A percentile compares a stretch with the other conserved stretches of the same genome.
Conservation (phyloP, 2,329 filamentous ascomycete species). For the Xylariaceae sp. region DNA sequence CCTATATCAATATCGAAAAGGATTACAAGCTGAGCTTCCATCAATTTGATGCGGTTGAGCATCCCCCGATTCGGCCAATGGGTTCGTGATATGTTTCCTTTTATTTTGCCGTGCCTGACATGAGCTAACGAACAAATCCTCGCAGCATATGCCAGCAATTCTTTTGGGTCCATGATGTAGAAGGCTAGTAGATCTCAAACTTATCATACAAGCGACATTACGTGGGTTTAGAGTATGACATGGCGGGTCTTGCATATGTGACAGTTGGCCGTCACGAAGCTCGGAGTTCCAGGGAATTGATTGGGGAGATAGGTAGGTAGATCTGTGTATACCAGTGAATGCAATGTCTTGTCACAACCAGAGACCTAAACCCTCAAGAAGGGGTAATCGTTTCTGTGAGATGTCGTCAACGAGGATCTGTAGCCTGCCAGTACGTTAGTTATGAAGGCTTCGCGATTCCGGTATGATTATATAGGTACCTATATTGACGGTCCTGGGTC, state of each 20-base stretch:
- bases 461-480: background rate
- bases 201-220: conserved; percentile 23
- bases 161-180: conserved; percentile 74
- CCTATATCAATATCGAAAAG: conserved; percentile 93
- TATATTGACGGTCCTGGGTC: background rate
- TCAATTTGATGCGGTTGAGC: conserved; percentile 93
- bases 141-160: conserved; percentile 79
- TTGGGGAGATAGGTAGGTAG: conserved; percentile 19
- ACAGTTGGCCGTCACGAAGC: conserved; percentile 30
- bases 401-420: conserved; percentile 1
- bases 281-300: conserved; percentile 32
- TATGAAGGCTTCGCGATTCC: background rate
- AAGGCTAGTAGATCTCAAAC: conserved; percentile 18
- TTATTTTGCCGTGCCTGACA: background rate
- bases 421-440: background rate
- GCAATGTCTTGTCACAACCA: conserved; percentile 6
- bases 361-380: conserved; percentile 1
- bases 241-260: conserved; percentile 32
- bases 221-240: conserved; percentile 26
- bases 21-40: conserved; percentile 90
- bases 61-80: conserved; percentile 94
- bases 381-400: background rate
- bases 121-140: conserved; percentile 27
- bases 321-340: conserved; percentile 17
- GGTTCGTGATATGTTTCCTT: conserved; percentile 39